Base-by-base conservation (phyloP, 2,329 filamentous ascomycete genomes). In the Zelopaecilomyces penicillatus region DNA sequence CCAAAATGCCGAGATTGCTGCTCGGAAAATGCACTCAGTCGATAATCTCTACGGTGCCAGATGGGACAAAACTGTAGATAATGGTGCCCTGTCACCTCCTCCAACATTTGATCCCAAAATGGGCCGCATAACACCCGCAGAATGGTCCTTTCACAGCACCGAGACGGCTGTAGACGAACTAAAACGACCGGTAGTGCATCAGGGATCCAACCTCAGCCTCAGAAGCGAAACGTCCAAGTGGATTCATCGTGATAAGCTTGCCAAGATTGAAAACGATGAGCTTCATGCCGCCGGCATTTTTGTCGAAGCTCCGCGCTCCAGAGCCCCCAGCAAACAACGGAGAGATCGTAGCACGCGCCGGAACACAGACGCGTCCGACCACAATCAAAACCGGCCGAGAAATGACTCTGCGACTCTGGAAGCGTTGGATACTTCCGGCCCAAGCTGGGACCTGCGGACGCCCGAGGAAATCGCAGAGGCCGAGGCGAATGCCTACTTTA, bases 241-340 rank as follows among this genome's bases (percentile, higher is more conserved):
- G 87, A 91, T 93, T 55, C 87, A 93, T 58, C 73, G 87, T 45
- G 87, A 93, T 65, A 91, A 91, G 65, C 67, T 93, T 49, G 86
- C 85, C 44, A 79, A 78, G 58, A 93, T 91, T 54, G 87, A 93
- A 65, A 91, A 72, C 54, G 76, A 82, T 57, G 87, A 93, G 65
- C 73, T 93, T 50, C 83, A 88, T 61, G 85, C 85, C 47, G 85
- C 85, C 5, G 87, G 86, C 30, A 81, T 90, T 54, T 70, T 76
- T 41, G 58, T 83, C 48, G 19, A 19, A 19, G 19, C 19, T 19
- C 71, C 80, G 50, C 66, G 71, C 55, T 57, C 74, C 30, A 67
- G 78, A 51, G 67, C 77, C 42, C 66, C 74, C 42, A 75, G 78
- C 65, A 69, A 71, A 52, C 68, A 66, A 56, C 54, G 65, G 44